Evolutionary conservation across 2,329 filamentous ascomycete species (phyloP).

Genomic region (Phaeophleospora eucalypticola): DNA sequence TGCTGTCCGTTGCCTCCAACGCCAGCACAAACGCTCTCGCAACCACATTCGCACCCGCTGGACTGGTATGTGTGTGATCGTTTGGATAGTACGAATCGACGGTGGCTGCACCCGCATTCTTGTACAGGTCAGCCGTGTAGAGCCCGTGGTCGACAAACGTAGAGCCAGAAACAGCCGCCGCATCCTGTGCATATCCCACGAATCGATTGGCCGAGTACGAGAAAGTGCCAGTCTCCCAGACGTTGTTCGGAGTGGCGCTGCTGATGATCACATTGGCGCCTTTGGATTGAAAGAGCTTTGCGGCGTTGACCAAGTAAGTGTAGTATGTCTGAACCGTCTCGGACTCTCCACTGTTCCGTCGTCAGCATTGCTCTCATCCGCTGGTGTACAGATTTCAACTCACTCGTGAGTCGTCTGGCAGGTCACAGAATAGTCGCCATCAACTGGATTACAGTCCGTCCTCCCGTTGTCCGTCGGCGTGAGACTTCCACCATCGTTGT

Average conservation of each 20-base stretch:
- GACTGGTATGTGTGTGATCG: conserved; percentile 61
- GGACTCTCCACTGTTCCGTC: conserved; percentile 11
- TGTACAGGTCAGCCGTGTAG: conserved; percentile 53
- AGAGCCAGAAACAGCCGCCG: conserved; percentile 46
- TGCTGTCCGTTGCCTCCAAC: conserved; percentile 10
- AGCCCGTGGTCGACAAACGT: conserved; percentile 58
- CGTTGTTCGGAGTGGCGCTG: conserved; percentile 59
- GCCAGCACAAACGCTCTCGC: conserved; percentile 52
- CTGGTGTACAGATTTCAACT: neutral
- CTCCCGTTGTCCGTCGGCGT: conserved; percentile 56
- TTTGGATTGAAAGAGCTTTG: conserved; percentile 50
- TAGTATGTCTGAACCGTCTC: conserved; percentile 60
- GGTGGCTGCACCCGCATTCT: conserved; percentile 45
- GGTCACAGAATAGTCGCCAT: conserved; percentile 51
- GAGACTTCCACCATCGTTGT: conserved; percentile 64
- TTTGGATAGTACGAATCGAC: conserved; percentile 55
- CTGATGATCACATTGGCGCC: conserved; percentile 60
- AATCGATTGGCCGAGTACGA: conserved; percentile 50
- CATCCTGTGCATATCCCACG: conserved; percentile 51
- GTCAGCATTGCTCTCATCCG: neutral
- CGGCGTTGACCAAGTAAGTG: conserved; percentile 57
- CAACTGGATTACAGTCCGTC: conserved; percentile 53
- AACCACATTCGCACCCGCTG: conserved; percentile 53
- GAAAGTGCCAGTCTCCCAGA: conserved; percentile 56
- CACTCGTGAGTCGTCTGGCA: conserved; percentile 26